Evolutionary conservation across 148 eudicot species (phyloP), one percentile per base, ranked within the genome.

Genomic region (Euryodendron excelsum): DNA sequence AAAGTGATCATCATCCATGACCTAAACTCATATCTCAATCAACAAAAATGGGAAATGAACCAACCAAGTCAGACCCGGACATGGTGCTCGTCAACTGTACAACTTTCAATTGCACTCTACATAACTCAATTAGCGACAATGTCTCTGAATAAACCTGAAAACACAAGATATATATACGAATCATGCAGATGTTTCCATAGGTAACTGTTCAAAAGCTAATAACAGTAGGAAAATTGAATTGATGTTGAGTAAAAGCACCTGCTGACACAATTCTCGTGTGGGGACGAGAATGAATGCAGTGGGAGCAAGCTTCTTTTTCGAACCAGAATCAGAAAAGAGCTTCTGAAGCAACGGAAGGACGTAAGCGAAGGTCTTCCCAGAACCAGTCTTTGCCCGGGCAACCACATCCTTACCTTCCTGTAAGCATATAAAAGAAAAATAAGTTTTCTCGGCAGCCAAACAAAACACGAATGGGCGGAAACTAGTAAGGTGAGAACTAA

Each of bases 321-420:
- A 41, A 31, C 80, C 41, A 41, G 87, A 79, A 69, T 84, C 91
- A 15, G 95, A 81, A 36, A 93, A 87, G 55, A 96, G 82, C 73
- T 91, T 96, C 80, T 96, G 99, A 77, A 96, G 89, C 83, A 96
- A 74, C 0, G 99, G 99, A 72, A 96, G 98, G 30, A 92, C 73
- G 67, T 96, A 96, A 50, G 98, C 98, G 65, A 89, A 92, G 30
- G 99, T 96, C 86, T 96, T 96, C 2, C 98, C 99, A 1, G 99
- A 96, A 50, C 99, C 99, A 0, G 99, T 96, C 75, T 93, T 92
- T 2, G 99, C 98, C 79, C 97, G 86, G 7, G 99, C 97, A 73
- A 96, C 92, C 30, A 96, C 97, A 77, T 96, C 99, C 80, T 96
- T 92, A 2, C 99, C 99, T 83, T 91, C 93, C 99, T 93, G 76